Evolutionary conservation across 352 stramenopile genomes (phyloP).

Genomic region (Elongisporangium undulatum): DNA sequence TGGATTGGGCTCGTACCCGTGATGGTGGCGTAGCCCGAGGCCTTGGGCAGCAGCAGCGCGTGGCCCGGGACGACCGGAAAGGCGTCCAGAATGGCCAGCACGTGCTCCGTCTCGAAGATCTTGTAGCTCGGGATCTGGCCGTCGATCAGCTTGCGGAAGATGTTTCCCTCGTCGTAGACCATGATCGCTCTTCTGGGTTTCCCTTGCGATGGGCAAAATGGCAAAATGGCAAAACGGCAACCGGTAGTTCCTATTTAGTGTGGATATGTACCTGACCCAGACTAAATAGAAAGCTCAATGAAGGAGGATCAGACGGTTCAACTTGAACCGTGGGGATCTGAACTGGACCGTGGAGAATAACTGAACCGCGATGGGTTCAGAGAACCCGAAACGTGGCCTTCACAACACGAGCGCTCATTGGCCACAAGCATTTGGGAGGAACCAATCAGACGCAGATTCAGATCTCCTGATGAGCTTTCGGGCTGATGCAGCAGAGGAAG

Average conservation of each 20-base stretch:
- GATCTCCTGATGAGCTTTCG: not conserved
- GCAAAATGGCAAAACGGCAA: too few species aligned
- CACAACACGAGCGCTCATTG: not conserved
- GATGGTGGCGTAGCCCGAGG: conserved; percentile 54
- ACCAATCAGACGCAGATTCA: not conserved
- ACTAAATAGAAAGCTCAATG: not conserved
- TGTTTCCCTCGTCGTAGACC: conserved; percentile 67
- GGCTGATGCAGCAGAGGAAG: not conserved
- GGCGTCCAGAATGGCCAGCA: conserved; percentile 78
- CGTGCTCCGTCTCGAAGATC: conserved; percentile 85
- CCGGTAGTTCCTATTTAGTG: not conserved
- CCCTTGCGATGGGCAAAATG: too few species aligned
- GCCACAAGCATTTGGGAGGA: not conserved
- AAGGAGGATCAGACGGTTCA: not conserved
- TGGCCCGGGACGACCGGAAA: conserved; percentile 68
- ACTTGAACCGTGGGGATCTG: not conserved
- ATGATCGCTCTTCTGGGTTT: conserved; percentile 29
- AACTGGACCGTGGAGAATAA: not conserved
- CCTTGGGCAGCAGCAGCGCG: conserved; percentile 73
- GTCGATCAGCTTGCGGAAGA: conserved; percentile 84
- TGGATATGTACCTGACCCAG: not conserved
- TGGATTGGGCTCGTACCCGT: conserved; percentile 22
- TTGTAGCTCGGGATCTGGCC: conserved; percentile 73
- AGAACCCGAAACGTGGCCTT: not conserved
- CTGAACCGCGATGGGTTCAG: not conserved